Percentiles rank a stretch among this genome's conserved stretches.
Evolutionary conservation across 1,139 yeast genomes (phyloP).

Genomic region (Wickerhamomyces sp.): DNA sequence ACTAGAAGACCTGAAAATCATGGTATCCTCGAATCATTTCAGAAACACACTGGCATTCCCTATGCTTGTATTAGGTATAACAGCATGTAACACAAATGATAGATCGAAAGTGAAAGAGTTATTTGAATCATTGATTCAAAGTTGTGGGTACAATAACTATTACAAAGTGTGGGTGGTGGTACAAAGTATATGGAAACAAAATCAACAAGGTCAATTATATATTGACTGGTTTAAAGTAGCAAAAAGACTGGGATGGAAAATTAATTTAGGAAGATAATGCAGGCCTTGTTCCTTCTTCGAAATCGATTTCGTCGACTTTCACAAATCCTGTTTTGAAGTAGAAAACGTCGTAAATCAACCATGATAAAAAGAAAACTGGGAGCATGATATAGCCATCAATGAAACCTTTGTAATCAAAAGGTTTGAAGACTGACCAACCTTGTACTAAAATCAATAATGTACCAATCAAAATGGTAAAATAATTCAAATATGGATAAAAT

Average conservation of each 20-base stretch:
- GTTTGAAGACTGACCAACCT: slow-evolving; percentile 25
- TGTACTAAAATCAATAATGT: slow-evolving; percentile 20
- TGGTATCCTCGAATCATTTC: slow-evolving; percentile 12
- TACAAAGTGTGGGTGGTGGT: slow-evolving; percentile 21
- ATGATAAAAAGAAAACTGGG: slow-evolving; percentile 21
- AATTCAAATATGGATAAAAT: slow-evolving; percentile 11
- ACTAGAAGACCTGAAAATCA: slow-evolving; percentile 17
- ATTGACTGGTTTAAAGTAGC: slow-evolving; percentile 24
- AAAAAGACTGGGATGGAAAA: slow-evolving; percentile 19
- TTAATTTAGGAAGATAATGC: slow-evolving; percentile 19
- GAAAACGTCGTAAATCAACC: slow-evolving; percentile 20
- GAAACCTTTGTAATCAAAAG: slow-evolving; percentile 23
- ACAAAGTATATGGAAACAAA: slow-evolving; percentile 24
- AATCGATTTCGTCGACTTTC: slow-evolving; percentile 18
- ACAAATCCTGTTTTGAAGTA: slow-evolving; percentile 21
- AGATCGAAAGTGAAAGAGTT: slow-evolving; percentile 12
- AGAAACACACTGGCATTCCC: slow-evolving; percentile 23
- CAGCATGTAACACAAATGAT: slow-evolving; percentile 16
- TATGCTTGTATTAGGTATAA: slow-evolving; percentile 23
- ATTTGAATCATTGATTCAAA: slow-evolving; percentile 16
- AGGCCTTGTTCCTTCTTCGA: slow-evolving; percentile 20
- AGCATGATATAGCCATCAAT: slow-evolving; percentile 24
- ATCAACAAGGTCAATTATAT: slow-evolving; percentile 23
- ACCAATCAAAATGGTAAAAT: slow-evolving; percentile 17
- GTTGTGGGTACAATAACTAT: slow-evolving; percentile 21